Conservation (phyloP, 306 rosid genomes). For the Cicer judaicum region DNA sequence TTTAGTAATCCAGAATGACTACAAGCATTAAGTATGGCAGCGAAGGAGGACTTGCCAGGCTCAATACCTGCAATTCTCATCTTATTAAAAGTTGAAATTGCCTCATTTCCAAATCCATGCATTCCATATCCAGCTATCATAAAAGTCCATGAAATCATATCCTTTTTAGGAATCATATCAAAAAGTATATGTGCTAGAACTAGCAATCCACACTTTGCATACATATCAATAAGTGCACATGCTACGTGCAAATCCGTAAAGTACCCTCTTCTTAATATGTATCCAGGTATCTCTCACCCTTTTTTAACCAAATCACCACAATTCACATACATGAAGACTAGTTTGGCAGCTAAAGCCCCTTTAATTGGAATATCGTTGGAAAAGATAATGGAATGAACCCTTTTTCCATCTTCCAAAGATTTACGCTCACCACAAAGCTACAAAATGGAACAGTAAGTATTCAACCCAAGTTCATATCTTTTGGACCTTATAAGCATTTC, state of each 20-base stretch:
- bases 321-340: constrained; percentile 67
- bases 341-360: constrained; percentile 60
- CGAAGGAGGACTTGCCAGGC: constrained; percentile 55
- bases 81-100: constrained; percentile 52
- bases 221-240: too few species aligned
- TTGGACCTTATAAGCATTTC: constrained; percentile 40
- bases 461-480: constrained; percentile 55
- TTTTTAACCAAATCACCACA: constrained; percentile 62
- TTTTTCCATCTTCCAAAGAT: constrained; percentile 63
- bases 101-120: constrained; percentile 62
- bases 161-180: constrained; percentile 42
- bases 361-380: constrained; percentile 48
- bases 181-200: constrained; percentile 15
- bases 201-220: constrained; percentile 23
- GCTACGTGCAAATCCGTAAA: too few species aligned
- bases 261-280: constrained; percentile 57
- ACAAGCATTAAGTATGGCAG: constrained; percentile 68
- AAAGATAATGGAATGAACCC: constrained; percentile 57
- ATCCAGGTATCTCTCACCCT: constrained; percentile 65
- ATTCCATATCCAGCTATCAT: constrained; percentile 14
- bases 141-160: constrained; percentile 42
- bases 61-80: constrained; percentile 43
- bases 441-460: constrained; percentile 56
- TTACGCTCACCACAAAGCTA: constrained; percentile 72
- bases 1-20: constrained; percentile 67